Evolutionary conservation across 164 flowering plant genomes (phyloP).

Genomic region (Magnolia kwangsiensis): DNA sequence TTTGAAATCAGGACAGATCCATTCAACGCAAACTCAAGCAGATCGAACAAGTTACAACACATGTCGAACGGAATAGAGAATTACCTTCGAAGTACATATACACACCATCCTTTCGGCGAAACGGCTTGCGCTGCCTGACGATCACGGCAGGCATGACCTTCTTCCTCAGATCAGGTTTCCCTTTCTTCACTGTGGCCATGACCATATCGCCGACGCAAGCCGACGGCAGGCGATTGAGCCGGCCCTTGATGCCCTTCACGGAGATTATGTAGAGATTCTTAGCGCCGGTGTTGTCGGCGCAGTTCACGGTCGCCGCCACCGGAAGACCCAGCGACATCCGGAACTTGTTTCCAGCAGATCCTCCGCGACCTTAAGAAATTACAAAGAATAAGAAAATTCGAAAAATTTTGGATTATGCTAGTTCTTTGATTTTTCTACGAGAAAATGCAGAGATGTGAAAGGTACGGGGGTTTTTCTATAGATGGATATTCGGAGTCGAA

Average conservation of each 20-base stretch:
- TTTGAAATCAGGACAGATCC: neutral
- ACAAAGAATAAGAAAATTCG: neutral
- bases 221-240: conserved; percentile 65
- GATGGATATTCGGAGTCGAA: too few relatives aligned
- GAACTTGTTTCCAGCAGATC: conserved; percentile 76
- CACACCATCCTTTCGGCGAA: conserved; percentile 85
- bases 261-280: conserved; percentile 81
- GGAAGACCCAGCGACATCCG: conserved; percentile 86
- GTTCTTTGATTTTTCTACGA: neutral
- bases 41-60: neutral
- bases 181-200: conserved; percentile 84
- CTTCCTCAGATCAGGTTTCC: conserved; percentile 80
- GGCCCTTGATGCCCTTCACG: conserved; percentile 76
- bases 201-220: conserved; percentile 87
- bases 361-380: conserved; percentile 54
- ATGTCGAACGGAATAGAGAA: neutral
- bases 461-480: too few relatives aligned
- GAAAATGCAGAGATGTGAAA: too few relatives aligned
- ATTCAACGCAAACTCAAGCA: neutral
- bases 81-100: conserved; percentile 78
- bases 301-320: conserved; percentile 82
- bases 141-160: conserved; percentile 87
- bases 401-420: neutral
- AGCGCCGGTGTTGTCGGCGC: conserved; percentile 78
- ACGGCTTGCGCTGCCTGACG: conserved; percentile 78